Base-by-base conservation (phyloP, 2,329 filamentous ascomycete species). In the Pseudogymnoascus sp. region DNA sequence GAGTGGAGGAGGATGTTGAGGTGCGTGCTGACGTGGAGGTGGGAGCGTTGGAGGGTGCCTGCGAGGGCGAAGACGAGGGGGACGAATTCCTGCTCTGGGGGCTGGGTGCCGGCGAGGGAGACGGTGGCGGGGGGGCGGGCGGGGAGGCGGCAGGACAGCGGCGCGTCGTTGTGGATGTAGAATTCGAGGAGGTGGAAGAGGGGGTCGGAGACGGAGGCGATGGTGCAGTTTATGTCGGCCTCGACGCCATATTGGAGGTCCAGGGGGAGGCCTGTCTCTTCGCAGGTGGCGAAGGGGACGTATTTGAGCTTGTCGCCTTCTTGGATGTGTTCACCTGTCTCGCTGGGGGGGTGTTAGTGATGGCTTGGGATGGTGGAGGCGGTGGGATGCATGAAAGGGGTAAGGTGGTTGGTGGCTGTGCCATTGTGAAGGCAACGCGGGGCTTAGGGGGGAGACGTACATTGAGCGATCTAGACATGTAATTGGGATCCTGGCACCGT, bases 91-190 rank as follows among this genome's bases (percentile, higher is more conserved):
- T 79, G 80, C 73, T 82, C 81, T 74, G 62, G 66, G 35, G 61
- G 69, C 57, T 61, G 64, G 50, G 64, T 61, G 61, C 82, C 83
- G 7, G 85, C 74, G 35, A 81, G 76, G 71, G 84, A 80, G 67
- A 84, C 75, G 67, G 83, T 79, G 7, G 78, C 76, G 11, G 82
- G 74, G 0, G 93, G 93, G 7, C 88, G 87, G 0, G 91, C 85
- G 28, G 93, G 91, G 13, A 97, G 85, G 62, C 95, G 93, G 77
- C 95, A 99, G 63, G 91, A 87, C 60, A 97, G 82, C 9, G 95
- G 95, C 17, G 92, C 93, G 77, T 99, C 95, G 79, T 89, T 92
- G 82, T 97, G 95, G 75, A 97, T 88, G 82, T 97, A 97, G 82
- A 97, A 97, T 78, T 97, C 90, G 78, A 93, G 87, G 61, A 93